A percentile compares a stretch with the other conserved stretches of the same genome.
These are phyloP conservation scores for Rhododendron molle DNA, from an alignment of 148 eudicot species.

Conservation along the genomic window DNA sequence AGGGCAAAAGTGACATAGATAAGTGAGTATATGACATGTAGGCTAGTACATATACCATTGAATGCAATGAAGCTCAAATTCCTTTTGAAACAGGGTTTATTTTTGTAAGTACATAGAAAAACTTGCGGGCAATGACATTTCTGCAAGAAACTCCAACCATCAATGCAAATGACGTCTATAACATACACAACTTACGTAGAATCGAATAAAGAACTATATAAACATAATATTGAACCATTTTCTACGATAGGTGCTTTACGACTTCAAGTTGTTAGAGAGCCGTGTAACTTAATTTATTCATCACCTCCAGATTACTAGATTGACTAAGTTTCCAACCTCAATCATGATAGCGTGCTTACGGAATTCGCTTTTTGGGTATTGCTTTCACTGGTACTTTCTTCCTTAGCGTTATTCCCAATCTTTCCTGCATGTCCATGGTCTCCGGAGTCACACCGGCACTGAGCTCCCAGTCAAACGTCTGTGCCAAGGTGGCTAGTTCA, in stretches of 20 bases:
- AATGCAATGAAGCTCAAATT: background rate
- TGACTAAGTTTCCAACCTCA: background rate
- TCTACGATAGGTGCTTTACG: background rate
- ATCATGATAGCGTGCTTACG: background rate
- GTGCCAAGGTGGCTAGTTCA: slow-evolving; percentile 9
- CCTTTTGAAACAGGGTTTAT: background rate
- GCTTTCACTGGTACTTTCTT: slow-evolving; percentile 9
- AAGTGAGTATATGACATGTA: background rate
- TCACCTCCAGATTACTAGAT: background rate
- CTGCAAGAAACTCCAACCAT: background rate
- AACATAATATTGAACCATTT: background rate
- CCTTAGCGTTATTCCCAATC: background rate
- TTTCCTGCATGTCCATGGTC: slow-evolving; percentile 10
- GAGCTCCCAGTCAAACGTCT: slow-evolving; percentile 13
- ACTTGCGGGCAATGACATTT: background rate
- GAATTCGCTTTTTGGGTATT: slow-evolving; percentile 8
- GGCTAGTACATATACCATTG: background rate
- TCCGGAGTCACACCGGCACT: background rate
- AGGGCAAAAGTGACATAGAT: background rate
- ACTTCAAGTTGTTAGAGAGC: background rate
- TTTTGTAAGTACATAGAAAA: background rate
- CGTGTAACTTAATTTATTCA: background rate
- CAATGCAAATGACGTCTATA: background rate
- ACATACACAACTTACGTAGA: background rate
- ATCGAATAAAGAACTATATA: no score